Percentiles rank a stretch among this genome's conserved stretches.
Evolutionary conservation across 768 basidiomycete species (phyloP).

Genomic region (Boletus insuetus): DNA sequence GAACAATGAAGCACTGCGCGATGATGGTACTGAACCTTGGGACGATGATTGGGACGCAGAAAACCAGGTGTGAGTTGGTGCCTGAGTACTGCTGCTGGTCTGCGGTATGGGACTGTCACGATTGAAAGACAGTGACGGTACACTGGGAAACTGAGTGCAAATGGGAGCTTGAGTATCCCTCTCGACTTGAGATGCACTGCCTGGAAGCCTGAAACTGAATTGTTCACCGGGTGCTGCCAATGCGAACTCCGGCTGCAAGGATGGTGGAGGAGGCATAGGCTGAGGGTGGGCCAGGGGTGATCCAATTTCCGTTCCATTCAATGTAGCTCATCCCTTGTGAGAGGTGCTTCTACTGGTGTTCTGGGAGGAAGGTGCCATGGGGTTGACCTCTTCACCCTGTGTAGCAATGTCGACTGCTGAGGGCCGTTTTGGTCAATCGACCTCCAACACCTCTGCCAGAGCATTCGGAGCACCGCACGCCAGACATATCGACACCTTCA

Average conservation of each 20-base stretch:
- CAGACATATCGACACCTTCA: no score
- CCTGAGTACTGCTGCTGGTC: no score
- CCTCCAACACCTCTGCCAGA: slow-evolving; percentile 2
- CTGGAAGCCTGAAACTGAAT: neutral
- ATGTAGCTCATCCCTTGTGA: neutral
- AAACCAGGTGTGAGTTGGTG: no score
- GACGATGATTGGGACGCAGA: neutral
- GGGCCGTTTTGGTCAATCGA: neutral
- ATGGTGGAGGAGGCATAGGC: neutral
- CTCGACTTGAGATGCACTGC: neutral
- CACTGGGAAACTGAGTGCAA: neutral
- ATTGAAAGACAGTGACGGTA: neutral
- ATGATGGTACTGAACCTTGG: neutral
- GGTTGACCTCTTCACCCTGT: neutral
- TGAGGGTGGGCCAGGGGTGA: neutral
- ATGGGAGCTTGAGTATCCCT: neutral
- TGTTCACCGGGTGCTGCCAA: neutral
- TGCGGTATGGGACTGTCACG: no score
- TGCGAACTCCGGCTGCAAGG: neutral
- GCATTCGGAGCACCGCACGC: neutral
- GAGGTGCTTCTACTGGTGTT: neutral
- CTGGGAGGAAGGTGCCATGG: slow-evolving; percentile 1
- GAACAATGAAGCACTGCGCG: neutral
- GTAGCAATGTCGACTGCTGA: neutral
- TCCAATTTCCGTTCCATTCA: no score